Percentiles rank a stretch among this genome's conserved stretches.
phyloP scores from a whole-genome alignment of 331 rosid species.

The Rosa hybrid region DNA sequence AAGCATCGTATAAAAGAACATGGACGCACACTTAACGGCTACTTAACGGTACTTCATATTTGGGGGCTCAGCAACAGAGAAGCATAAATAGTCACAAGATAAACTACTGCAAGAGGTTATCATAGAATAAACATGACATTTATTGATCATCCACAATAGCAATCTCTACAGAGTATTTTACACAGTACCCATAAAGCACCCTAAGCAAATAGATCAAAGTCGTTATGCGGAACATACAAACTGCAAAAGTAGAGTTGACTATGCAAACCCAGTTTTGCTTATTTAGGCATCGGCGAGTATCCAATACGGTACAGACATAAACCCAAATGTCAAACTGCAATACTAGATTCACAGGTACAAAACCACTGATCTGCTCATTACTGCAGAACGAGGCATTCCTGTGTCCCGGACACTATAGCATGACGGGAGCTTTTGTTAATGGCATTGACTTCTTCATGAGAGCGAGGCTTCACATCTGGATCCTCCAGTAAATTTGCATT shows the following conservation, averaged over 20 bases:
- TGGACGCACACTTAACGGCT: not conserved
- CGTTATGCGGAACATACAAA: constrained; percentile 18
- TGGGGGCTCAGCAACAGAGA: not conserved
- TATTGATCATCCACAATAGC: constrained; percentile 28
- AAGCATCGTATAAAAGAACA: not conserved
- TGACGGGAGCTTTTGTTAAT: constrained; percentile 29
- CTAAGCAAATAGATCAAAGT: constrained; percentile 4
- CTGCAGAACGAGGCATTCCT: constrained; percentile 72
- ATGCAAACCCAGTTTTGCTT: constrained; percentile 39
- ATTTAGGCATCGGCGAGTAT: constrained; percentile 34
- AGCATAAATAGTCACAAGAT: not conserved
- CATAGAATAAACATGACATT: constrained; percentile 24
- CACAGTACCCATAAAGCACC: constrained; percentile 19
- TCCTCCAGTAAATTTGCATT: constrained; percentile 12
- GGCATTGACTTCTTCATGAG: constrained; percentile 33
- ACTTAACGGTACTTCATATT: no score
- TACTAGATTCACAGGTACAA: constrained; percentile 20
- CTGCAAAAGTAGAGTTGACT: constrained; percentile 4
- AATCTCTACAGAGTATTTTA: constrained; percentile 31
- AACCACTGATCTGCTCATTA: constrained; percentile 31
- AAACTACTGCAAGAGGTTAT: not conserved
- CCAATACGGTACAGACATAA: constrained; percentile 33
- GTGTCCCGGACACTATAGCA: constrained; percentile 46
- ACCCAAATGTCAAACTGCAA: constrained; percentile 27
- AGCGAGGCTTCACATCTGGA: constrained; percentile 12